Base-by-base conservation (phyloP, 306 rosid genomes). In the Delonix regia region DNA sequence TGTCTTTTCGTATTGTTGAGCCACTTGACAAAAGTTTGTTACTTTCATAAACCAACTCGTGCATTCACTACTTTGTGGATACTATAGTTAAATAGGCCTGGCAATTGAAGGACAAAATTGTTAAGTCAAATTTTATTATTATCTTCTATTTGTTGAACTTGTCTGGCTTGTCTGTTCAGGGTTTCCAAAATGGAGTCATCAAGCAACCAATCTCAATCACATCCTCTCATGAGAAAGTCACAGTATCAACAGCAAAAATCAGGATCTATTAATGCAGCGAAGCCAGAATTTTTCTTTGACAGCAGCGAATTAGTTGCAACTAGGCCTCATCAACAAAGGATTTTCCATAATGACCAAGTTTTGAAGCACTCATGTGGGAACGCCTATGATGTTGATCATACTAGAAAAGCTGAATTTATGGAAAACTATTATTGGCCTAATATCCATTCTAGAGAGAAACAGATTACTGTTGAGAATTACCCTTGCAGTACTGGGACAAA, bases 161-260 rank as follows among this genome's bases (percentile, higher is more conserved):
- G 16, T 6, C 19, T 38, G 34, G 11, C 19, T 41, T 66, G 30
- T 21, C 41, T 27, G 15, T 81, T 80, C 87, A 94, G 97, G 93
- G 75, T 83, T 75, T 79, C 87, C 76, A 86, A 49, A 71, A 87
- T 78, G 81, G 83, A 79, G 75, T 68, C 67, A 19, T 69, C 15
- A 18, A 74, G 49, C 66, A 85, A 82, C 57, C 85, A 78, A 79
- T 28, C 74, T 80, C 85, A 71, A 56, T n/a, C 86, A 38, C 73
- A 77, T 80, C 76, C 88, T 47, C 44, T 47, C 57, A 44, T 55
- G 11, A 47, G 75, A 24, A 67, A 27, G 64, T 25, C 86, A 79
- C 81, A 36, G 36, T 60, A 13, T 73, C 81, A 66, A 51, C 44
- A 57, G 25, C 68, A 73, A 69, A 75, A 67, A 79, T 76, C 55